A percentile compares a stretch with the other conserved stretches of the same genome.
Conservation (phyloP, 768 basidiomycete genomes). For the Hygrophoropsis aurantiaca region DNA sequence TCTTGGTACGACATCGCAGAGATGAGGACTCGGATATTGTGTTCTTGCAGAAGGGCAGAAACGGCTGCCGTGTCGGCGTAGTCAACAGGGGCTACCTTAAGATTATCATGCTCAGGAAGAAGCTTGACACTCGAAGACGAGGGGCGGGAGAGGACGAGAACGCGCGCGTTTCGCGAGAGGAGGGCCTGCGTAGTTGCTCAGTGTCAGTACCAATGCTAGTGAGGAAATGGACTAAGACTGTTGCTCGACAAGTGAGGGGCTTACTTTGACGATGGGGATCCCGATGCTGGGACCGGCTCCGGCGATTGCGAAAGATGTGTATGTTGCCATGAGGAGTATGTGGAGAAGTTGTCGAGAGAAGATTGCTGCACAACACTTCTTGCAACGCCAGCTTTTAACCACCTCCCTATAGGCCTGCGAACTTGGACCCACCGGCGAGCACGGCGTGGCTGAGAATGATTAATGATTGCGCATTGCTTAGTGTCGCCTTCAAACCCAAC, state of each 20-base stretch:
- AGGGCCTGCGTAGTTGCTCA: slow-evolving; percentile 7
- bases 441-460: too few species aligned
- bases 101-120: slow-evolving; percentile 7
- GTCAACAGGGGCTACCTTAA: slow-evolving; percentile 16
- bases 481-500: too few species aligned
- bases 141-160: slow-evolving; percentile 6
- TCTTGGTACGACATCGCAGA: slow-evolving; percentile 17
- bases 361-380: too few species aligned
- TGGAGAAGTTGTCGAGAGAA: too few species aligned
- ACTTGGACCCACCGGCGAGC: too few species aligned
- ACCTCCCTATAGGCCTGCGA: too few species aligned
- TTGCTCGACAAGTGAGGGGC: background rate
- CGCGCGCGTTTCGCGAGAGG: slow-evolving; percentile 3
- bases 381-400: too few species aligned
- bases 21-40: slow-evolving; percentile 22
- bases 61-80: slow-evolving; percentile 11
- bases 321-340: slow-evolving; percentile 1
- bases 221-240: background rate
- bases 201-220: background rate
- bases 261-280: slow-evolving; percentile 15
- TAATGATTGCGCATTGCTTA: too few species aligned
- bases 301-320: slow-evolving; percentile 22
- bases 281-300: slow-evolving; percentile 20
- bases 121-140: background rate
- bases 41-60: slow-evolving; percentile 12